phyloP scores from a whole-genome alignment of 192 early-diverging fungal genomes.

The Kickxella alabastrina region DNA sequence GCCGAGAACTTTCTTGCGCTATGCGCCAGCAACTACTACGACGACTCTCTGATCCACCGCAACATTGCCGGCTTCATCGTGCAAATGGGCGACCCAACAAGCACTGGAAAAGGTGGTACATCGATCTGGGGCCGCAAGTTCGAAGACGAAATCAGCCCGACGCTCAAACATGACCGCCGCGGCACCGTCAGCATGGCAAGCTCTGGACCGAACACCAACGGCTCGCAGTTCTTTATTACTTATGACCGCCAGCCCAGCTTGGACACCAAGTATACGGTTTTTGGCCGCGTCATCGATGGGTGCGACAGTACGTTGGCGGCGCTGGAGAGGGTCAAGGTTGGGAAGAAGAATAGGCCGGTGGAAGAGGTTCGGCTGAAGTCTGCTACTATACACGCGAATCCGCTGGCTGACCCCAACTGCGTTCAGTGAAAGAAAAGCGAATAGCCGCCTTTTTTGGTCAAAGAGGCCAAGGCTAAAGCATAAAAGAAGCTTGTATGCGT shows the following conservation, averaged over 20 bases:
- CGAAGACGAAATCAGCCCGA: conserved; percentile 74
- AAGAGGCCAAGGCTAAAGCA: too few species aligned
- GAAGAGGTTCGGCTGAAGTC: conserved; percentile 70
- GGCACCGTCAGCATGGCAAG: conserved; percentile 94
- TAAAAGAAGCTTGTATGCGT: background rate
- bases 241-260: conserved; percentile 83
- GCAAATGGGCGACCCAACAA: conserved; percentile 87
- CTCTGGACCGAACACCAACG: conserved; percentile 83
- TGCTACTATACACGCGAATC: conserved; percentile 93
- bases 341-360: conserved; percentile 74
- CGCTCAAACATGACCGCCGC: conserved; percentile 80
- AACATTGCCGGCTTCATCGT: conserved; percentile 85
- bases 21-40: conserved; percentile 93
- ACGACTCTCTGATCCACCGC: conserved; percentile 77
- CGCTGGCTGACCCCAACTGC: conserved; percentile 67
- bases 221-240: conserved; percentile 90
- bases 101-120: conserved; percentile 80
- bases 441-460: too few species aligned
- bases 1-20: conserved; percentile 95
- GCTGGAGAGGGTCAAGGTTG: conserved; percentile 82
- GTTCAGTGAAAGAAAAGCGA: conserved; percentile 6
- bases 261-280: conserved; percentile 80
- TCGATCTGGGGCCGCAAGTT: conserved; percentile 83
- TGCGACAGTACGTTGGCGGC: conserved; percentile 75
- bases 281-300: conserved; percentile 79